Conservation (phyloP, 306 rosid genomes). For the Trifolium pratense region DNA sequence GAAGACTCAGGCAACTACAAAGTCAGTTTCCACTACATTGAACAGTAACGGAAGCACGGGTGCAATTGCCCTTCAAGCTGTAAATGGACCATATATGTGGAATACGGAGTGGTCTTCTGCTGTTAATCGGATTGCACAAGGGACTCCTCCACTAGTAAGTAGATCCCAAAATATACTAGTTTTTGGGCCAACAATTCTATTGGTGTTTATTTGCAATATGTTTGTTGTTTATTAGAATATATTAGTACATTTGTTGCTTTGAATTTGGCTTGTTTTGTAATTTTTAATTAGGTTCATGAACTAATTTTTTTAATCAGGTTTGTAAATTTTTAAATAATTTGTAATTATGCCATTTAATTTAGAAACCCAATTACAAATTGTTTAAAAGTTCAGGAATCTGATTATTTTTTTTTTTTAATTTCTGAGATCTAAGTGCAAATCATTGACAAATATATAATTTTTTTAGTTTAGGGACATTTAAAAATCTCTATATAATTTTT, state of each 20-base stretch:
- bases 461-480: not conserved
- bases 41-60: slow-evolving; percentile 90
- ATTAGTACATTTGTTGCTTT: slow-evolving; percentile 23
- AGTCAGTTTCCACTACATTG: slow-evolving; percentile 74
- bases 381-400: not conserved
- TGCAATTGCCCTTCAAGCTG: slow-evolving; percentile 84
- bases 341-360: not conserved
- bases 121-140: slow-evolving; percentile 86
- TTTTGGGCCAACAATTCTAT: slow-evolving; percentile 23
- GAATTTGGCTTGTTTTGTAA: slow-evolving; percentile 24
- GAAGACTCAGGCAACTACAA: slow-evolving; percentile 63
- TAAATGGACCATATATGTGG: slow-evolving; percentile 98
- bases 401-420: not conserved
- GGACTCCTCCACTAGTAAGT: slow-evolving; percentile 99
- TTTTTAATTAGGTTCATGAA: not conserved
- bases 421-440: not conserved
- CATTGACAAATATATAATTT: not conserved
- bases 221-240: slow-evolving; percentile 10
- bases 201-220: slow-evolving; percentile 12
- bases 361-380: not conserved
- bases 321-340: not conserved
- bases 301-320: not conserved
- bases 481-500: not conserved
- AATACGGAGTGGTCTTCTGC: slow-evolving; percentile 84
- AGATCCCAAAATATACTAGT: slow-evolving; percentile 32